Percentiles rank a stretch among this genome's conserved stretches.
phyloP scores from a whole-genome alignment of 306 rosid genomes.

The Vigna reflexopilosa region DNA sequence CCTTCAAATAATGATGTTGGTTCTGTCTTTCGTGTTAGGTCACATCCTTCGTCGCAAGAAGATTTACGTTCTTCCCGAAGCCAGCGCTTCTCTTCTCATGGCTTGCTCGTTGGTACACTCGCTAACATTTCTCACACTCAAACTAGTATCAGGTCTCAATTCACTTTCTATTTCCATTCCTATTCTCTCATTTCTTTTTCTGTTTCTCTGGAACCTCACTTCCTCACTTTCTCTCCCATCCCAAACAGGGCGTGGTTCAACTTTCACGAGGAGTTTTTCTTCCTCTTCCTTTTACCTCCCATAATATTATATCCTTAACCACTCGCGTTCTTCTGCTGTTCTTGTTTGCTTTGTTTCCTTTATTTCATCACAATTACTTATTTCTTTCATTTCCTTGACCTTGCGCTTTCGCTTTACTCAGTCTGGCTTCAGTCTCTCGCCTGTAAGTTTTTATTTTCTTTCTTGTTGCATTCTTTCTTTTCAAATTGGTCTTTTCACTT shows the following conservation, averaged over 20 bases:
- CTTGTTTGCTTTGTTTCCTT: background rate
- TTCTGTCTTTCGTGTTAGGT: conserved; percentile 79
- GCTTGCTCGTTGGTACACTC: conserved; percentile 75
- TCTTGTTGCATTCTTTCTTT: background rate
- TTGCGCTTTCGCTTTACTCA: conserved; percentile 60
- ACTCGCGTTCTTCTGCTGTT: background rate
- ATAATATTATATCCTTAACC: conserved; percentile 78
- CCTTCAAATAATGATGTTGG: conserved; percentile 89
- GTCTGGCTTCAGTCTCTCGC: conserved; percentile 88
- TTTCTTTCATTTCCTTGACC: conserved; percentile 54
- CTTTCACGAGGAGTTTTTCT: conserved; percentile 84
- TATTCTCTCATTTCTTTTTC: too few species aligned
- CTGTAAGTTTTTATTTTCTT: conserved; percentile 57
- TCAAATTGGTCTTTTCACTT: background rate
- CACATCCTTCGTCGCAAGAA: conserved; percentile 82
- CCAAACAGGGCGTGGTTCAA: conserved; percentile 72
- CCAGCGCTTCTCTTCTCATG: conserved; percentile 87
- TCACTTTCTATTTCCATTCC: too few species aligned
- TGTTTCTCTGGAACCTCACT: background rate
- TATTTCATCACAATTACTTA: too few species aligned
- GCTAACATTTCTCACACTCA: conserved; percentile 76
- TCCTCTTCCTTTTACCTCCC: conserved; percentile 80
- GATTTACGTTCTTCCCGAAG: conserved; percentile 80
- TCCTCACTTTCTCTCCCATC: too few species aligned
- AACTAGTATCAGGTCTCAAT: conserved; percentile 51